Base-by-base conservation (phyloP, 2,329 filamentous ascomycete genomes). In the Davidsoniella virescens region DNA sequence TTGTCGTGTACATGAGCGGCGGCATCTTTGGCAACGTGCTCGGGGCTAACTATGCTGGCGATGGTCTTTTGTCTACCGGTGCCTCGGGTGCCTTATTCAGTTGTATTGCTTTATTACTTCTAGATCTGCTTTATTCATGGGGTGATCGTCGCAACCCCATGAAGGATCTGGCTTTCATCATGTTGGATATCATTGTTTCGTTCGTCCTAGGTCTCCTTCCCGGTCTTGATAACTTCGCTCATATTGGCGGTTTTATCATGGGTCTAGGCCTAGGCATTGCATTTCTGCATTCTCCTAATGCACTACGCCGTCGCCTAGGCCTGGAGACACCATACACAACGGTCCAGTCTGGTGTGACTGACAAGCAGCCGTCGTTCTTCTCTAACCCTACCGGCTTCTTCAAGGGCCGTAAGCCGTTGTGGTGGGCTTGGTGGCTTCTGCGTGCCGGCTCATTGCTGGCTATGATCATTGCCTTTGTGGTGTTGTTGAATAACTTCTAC, bases 351-450 rank as follows among this genome's bases (percentile, higher is more conserved):
- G 67, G 67, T 16, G 63, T 62, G 5, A 66, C 65, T 36, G 68
- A 70, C 42, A 70, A 70, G 18, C 68, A 71, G 16, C 69, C 71
- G 23, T 83, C 56, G 0, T 78, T 83, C 56, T 61, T 76, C 51
- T 76, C 78, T 58, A 77, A 75, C 52, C 77, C 82, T 0, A 62
- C 80, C 3, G 80, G 78, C 5, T 95, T 95, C 66, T 96, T 96
- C 69, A 90, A 88, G 63, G 87, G 86, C 17, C 76, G 92, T 16
- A 94, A 94, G 63, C 83, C 84, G 18, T 71, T 94, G 6, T 98
- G 92, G 92, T 98, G 92, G 92, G 83, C 70, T 5, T 98, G 92
- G 92, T 96, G 90, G 90, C 65, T 94, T 18, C 73, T 96, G 25
- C 77, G 92, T 16, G 84, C 76, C 1, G 86, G 75, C 0, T 81